These are phyloP conservation scores for Forsythia suspensa DNA, from an alignment of 257 asterid genomes.

Conservation along the genomic window DNA sequence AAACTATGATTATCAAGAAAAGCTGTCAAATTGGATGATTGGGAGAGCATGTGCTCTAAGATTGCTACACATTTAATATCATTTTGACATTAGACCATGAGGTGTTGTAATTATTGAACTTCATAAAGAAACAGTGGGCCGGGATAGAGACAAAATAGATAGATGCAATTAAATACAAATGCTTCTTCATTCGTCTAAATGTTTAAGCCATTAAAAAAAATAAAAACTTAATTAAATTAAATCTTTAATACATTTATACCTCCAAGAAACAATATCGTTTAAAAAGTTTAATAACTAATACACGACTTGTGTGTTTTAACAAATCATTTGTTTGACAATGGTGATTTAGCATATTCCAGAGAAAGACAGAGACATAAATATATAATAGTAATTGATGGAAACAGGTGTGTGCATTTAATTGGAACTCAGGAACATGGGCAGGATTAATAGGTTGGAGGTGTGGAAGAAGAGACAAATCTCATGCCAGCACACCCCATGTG, in stretches of 20 bases:
- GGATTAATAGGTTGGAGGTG: constrained; percentile 12
- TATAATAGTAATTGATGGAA: background rate
- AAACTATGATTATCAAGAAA: constrained; percentile 24
- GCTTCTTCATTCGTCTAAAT: background rate
- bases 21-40: constrained; percentile 50
- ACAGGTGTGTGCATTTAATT: constrained; percentile 41
- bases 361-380: constrained; percentile 8
- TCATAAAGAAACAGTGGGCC: background rate
- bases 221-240: too few relatives aligned
- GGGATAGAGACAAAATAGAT: constrained; percentile 1
- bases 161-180: background rate
- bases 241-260: too few relatives aligned
- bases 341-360: background rate
- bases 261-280: too few relatives aligned
- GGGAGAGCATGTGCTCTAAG: constrained; percentile 39
- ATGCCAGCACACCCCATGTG: constrained; percentile 44
- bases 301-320: background rate
- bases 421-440: constrained; percentile 40
- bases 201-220: background rate
- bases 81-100: constrained; percentile 28
- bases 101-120: constrained; percentile 29
- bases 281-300: background rate
- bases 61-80: constrained; percentile 34
- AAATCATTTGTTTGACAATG: background rate
- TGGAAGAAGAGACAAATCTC: background rate